Evolutionary conservation across 2,329 filamentous ascomycete genomes (phyloP).

Genomic region (Dactylonectria macrodidyma): DNA sequence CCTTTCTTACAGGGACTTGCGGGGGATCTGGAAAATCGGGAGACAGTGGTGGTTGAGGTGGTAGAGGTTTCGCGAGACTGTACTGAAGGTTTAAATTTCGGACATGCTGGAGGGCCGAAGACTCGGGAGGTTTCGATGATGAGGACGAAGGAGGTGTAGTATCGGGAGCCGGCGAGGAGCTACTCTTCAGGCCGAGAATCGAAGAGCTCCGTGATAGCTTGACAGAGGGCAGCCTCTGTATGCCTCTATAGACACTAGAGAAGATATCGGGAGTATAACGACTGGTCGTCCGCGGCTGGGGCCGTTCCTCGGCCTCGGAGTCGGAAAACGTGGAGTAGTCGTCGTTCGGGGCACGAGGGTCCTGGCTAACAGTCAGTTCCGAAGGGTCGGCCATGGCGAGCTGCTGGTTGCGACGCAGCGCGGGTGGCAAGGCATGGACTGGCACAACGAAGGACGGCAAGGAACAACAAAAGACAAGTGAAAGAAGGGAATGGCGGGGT

Average conservation of each 20-base stretch:
- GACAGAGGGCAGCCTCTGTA: constrained; percentile 63
- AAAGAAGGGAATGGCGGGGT: constrained; percentile 10
- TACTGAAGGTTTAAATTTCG: constrained; percentile 68
- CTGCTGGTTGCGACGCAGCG: constrained; percentile 28
- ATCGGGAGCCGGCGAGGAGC: constrained; percentile 36
- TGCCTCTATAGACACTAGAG: constrained; percentile 66
- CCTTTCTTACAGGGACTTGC: constrained; percentile 49
- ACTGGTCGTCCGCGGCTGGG: constrained; percentile 42
- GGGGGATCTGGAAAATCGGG: constrained; percentile 47
- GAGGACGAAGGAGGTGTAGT: constrained; percentile 30
- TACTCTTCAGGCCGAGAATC: constrained; percentile 55
- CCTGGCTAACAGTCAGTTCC: constrained; percentile 53
- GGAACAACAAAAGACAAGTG: constrained; percentile 4
- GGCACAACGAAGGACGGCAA: constrained; percentile 9
- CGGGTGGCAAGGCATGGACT: constrained; percentile 34
- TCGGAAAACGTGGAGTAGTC: constrained; percentile 61
- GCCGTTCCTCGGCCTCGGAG: constrained; percentile 59
- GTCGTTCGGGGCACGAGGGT: constrained; percentile 37
- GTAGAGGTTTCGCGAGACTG: constrained; percentile 72
- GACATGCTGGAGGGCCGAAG: constrained; percentile 61
- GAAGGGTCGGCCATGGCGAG: constrained; percentile 47
- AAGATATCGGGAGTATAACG: constrained; percentile 62
- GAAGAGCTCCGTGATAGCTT: constrained; percentile 63
- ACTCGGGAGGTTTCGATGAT: constrained; percentile 36
- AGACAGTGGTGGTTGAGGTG: constrained; percentile 65